Conservation (phyloP, 306 rosid genomes). For the Cicer cuneatum region DNA sequence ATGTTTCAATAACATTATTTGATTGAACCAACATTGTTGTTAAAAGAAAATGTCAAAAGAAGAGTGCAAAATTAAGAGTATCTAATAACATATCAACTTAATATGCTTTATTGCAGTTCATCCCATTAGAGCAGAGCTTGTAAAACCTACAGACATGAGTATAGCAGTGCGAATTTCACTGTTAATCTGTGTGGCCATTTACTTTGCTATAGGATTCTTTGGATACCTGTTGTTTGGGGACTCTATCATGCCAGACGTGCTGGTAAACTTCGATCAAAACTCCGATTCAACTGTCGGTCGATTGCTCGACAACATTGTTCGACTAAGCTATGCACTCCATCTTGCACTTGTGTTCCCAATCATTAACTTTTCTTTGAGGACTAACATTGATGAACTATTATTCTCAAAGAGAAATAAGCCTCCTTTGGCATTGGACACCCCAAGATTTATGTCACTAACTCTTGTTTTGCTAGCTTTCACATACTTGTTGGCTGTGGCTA, state of each 20-base stretch:
- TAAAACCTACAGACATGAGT: constrained; percentile 54
- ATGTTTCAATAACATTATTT: too few species aligned
- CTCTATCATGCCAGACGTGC: constrained; percentile 56
- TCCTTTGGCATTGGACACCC: constrained; percentile 46
- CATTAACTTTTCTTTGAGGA: constrained; percentile 56
- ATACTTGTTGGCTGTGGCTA: constrained; percentile 57
- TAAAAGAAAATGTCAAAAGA: too few species aligned
- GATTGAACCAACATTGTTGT: too few species aligned
- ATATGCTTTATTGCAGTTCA: constrained; percentile 57
- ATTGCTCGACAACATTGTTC: constrained; percentile 53
- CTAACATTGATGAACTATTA: constrained; percentile 59
- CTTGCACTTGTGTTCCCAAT: constrained; percentile 67
- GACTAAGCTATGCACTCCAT: constrained; percentile 67
- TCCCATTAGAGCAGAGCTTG: constrained; percentile 70
- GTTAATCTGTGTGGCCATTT: constrained; percentile 49
- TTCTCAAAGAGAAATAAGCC: constrained; percentile 50
- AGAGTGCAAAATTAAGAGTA: too few species aligned
- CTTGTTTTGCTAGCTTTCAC: constrained; percentile 43
- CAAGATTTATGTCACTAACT: constrained; percentile 59
- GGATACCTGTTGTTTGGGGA: constrained; percentile 68
- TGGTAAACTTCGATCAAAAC: constrained; percentile 64
- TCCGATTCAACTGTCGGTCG: constrained; percentile 42
- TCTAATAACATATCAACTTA: too few species aligned
- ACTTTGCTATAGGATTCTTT: constrained; percentile 65
- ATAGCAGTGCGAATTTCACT: constrained; percentile 50